A percentile compares a stretch with the other conserved stretches of the same genome.
Conservation (phyloP, 768 basidiomycete species). For the Rhizopogon vinicolor region DNA sequence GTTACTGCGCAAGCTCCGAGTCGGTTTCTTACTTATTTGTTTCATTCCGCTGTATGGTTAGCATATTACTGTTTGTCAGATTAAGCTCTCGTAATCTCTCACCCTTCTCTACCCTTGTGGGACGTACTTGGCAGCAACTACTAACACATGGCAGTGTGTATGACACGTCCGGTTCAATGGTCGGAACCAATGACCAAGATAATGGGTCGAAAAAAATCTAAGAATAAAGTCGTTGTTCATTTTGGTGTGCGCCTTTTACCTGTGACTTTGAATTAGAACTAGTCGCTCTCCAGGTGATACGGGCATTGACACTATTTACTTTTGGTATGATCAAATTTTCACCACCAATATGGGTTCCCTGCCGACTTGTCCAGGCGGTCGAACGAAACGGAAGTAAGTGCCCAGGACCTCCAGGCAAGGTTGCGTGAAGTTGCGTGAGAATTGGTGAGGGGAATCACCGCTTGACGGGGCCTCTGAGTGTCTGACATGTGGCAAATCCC, state of each 20-base stretch:
- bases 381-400: too few species aligned
- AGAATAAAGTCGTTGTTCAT: too few species aligned
- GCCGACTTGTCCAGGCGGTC: too few species aligned
- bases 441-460: background rate
- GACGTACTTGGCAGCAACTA: background rate
- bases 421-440: background rate
- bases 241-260: too few species aligned
- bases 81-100: constrained; percentile 2
- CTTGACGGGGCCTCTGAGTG: background rate
- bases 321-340: too few species aligned
- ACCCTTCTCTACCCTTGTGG: background rate
- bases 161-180: background rate
- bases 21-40: constrained; percentile 6
- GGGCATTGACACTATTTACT: too few species aligned
- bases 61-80: constrained; percentile 1
- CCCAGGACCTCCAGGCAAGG: too few species aligned
- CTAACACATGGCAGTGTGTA: background rate
- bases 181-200: background rate
- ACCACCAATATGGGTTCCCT: too few species aligned
- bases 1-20: constrained; percentile 3
- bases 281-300: too few species aligned
- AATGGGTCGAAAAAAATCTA: background rate
- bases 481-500: background rate
- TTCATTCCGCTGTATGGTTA: constrained; percentile 1
- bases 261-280: too few species aligned